Percentiles rank a stretch among this genome's conserved stretches.
Conservation (phyloP, 2,329 filamentous ascomycete genomes). For the Calonectria henricotiae region DNA sequence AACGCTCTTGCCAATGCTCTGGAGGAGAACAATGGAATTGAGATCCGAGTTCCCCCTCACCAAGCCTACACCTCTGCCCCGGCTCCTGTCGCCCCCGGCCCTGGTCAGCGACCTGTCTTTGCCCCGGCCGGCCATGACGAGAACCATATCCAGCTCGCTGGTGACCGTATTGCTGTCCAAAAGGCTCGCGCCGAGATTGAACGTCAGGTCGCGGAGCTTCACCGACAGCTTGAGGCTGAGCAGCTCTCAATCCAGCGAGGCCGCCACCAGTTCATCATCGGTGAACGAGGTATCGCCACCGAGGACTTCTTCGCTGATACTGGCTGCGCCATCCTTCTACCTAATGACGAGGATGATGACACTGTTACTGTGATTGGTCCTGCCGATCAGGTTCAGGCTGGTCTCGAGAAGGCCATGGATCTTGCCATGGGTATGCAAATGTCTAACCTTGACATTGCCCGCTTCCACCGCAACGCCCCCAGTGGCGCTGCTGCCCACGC, state of each 20-base stretch:
- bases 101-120: conserved; percentile 80
- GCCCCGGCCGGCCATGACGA: conserved; percentile 77
- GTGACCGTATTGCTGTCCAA: conserved; percentile 88
- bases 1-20: conserved; percentile 79
- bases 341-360: conserved; percentile 84
- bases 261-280: conserved; percentile 95
- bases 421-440: conserved; percentile 90
- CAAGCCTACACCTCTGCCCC: conserved; percentile 82
- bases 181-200: conserved; percentile 87
- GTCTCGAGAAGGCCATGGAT: conserved; percentile 88
- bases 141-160: conserved; percentile 87
- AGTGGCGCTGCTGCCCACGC: conserved; percentile 85
- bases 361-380: conserved; percentile 89
- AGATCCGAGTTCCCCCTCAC: conserved; percentile 87
- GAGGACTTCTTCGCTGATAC: conserved; percentile 93
- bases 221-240: conserved; percentile 82
- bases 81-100: conserved; percentile 74
- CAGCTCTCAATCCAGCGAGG: conserved; percentile 88
- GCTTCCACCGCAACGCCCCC: conserved; percentile 83
- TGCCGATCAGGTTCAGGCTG: conserved; percentile 79
- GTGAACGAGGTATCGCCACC: conserved; percentile 83
- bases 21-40: conserved; percentile 84
- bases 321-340: conserved; percentile 90
- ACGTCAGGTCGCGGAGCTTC: conserved; percentile 82
- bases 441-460: conserved; percentile 85